Percentiles rank a stretch among this genome's conserved stretches.
These are phyloP conservation scores for Boletus reticulatus DNA, from an alignment of 768 basidiomycete genomes.

Conservation along the genomic window DNA sequence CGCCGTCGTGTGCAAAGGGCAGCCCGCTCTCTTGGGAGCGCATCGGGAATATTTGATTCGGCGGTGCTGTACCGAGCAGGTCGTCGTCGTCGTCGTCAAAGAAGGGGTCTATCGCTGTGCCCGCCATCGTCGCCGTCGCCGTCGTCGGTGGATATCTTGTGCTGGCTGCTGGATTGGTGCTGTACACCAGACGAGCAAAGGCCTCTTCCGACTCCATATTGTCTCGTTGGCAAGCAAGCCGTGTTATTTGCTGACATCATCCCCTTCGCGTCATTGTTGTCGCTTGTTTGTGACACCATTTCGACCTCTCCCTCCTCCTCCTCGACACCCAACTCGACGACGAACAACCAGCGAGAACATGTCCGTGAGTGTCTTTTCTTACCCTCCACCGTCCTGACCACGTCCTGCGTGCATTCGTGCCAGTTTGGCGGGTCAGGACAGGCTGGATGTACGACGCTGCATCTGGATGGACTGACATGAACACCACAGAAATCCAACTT, in stretches of 20 bases:
- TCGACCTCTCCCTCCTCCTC: neutral
- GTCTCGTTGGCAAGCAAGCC: neutral
- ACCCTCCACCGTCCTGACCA: neutral
- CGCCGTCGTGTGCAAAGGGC: constrained; percentile 57
- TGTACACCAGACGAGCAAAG: constrained; percentile 26
- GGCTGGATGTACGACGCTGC: constrained; percentile 10
- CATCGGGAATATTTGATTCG: constrained; percentile 27
- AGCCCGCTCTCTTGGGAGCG: constrained; percentile 49
- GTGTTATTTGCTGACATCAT: constrained; percentile 10
- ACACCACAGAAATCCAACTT: constrained; percentile 73
- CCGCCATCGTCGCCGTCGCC: constrained; percentile 49
- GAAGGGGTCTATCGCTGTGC: constrained; percentile 63
- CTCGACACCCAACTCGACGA: neutral
- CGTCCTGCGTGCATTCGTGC: neutral
- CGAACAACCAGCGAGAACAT: constrained; percentile 4
- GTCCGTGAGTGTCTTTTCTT: constrained; percentile 17
- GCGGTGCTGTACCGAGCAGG: constrained; percentile 5
- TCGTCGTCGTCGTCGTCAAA: constrained; percentile 76
- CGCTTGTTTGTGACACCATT: constrained; percentile 5
- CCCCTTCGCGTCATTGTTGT: constrained; percentile 5
- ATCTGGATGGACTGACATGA: constrained; percentile 18
- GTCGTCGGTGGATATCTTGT: constrained; percentile 59
- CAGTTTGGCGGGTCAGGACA: neutral
- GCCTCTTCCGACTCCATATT: constrained; percentile 27
- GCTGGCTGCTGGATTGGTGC: constrained; percentile 25